Percentiles rank a stretch among this genome's conserved stretches.
These are phyloP conservation scores for Xanthoconium separans DNA, from an alignment of 1,284 basidiomycete genomes.

Conservation along the genomic window DNA sequence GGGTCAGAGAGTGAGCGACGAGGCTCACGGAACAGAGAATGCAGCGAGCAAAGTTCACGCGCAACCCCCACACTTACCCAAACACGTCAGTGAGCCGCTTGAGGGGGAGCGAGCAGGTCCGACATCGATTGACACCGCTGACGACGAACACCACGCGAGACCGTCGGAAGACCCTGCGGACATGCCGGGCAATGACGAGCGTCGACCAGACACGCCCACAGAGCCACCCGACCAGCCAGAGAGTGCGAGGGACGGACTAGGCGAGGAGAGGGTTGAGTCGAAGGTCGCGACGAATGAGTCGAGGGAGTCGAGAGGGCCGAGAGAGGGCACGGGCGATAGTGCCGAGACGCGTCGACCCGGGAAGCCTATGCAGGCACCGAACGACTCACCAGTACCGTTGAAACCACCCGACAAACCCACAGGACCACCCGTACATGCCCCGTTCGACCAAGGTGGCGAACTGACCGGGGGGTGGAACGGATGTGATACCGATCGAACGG, in stretches of 20 bases:
- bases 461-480: too few relatives aligned
- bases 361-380: not conserved
- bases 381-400: not conserved
- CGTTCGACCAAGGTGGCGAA: too few relatives aligned
- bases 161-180: not conserved
- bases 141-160: not conserved
- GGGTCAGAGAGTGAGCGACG: too few relatives aligned
- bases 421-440: too few relatives aligned
- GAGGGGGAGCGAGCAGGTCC: too few relatives aligned
- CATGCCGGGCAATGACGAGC: not conserved
- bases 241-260: not conserved
- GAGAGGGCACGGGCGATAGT: not conserved
- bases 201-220: not conserved
- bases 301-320: not conserved
- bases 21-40: too few relatives aligned
- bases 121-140: not conserved
- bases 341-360: not conserved
- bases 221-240: not conserved
- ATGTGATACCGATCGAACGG: too few relatives aligned
- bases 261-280: not conserved
- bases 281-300: not conserved
- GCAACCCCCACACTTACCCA: too few relatives aligned
- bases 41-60: too few relatives aligned
- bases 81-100: too few relatives aligned
- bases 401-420: not conserved